These are phyloP conservation scores for Begonia peltatifolia DNA, from an alignment of 306 rosid species.

Conservation along the genomic window DNA sequence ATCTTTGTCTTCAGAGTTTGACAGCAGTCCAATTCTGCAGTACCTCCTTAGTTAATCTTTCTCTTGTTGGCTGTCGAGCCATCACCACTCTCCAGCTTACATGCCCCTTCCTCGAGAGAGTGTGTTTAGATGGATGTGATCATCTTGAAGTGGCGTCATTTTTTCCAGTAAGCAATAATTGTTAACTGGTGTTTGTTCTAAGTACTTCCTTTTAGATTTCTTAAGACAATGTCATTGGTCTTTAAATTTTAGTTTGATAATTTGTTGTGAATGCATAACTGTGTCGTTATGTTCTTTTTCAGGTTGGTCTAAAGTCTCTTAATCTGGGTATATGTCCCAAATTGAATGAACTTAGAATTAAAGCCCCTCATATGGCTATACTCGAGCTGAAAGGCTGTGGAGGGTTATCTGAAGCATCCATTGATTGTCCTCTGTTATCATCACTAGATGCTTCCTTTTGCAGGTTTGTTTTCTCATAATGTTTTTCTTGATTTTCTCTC, in stretches of 20 bases:
- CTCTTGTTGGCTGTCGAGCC: slow-evolving; percentile 89
- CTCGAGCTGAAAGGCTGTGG: slow-evolving; percentile 99
- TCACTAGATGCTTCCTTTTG: slow-evolving; percentile 97
- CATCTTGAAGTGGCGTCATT: slow-evolving; percentile 78
- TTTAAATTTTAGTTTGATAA: too few species aligned
- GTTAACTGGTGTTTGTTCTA: background rate
- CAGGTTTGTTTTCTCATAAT: slow-evolving; percentile 35
- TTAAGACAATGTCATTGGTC: too few species aligned
- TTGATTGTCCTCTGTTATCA: slow-evolving; percentile 77
- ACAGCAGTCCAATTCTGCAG: slow-evolving; percentile 68
- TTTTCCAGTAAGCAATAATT: slow-evolving; percentile 60
- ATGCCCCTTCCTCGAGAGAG: slow-evolving; percentile 76
- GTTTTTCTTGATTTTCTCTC: slow-evolving; percentile 3
- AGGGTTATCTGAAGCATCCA: slow-evolving; percentile 73
- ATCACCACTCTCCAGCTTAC: slow-evolving; percentile 64
- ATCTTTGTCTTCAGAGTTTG: slow-evolving; percentile 44
- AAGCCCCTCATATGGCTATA: slow-evolving; percentile 62
- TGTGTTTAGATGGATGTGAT: slow-evolving; percentile 93
- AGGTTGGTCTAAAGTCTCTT: slow-evolving; percentile 91
- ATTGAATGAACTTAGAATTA: slow-evolving; percentile 50
- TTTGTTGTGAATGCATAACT: too few species aligned
- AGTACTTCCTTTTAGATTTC: too few species aligned
- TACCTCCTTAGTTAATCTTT: slow-evolving; percentile 62
- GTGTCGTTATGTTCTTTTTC: slow-evolving; percentile 3
- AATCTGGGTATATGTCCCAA: slow-evolving; percentile 97